phyloP scores from a whole-genome alignment of 2,329 filamentous ascomycete genomes.

The Claviceps quebecensis region DNA sequence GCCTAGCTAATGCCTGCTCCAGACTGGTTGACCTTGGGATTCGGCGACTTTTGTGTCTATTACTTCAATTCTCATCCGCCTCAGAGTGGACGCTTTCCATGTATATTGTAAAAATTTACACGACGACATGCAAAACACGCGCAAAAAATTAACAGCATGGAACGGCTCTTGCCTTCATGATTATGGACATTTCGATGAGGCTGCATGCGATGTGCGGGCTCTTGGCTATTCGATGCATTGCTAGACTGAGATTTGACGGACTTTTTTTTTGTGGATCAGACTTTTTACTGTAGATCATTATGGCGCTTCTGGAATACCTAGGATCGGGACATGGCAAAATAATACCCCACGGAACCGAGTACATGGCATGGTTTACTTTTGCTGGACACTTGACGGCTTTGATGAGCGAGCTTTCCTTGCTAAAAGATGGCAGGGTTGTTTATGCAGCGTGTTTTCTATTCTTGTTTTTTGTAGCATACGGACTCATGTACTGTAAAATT shows the following conservation, averaged over 20 bases:
- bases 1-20: not conserved
- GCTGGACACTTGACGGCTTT: not conserved
- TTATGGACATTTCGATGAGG: too few species aligned
- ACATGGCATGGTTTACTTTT: slow-evolving; percentile 1
- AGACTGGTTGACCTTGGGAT: not conserved
- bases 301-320: slow-evolving; percentile 1
- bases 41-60: not conserved
- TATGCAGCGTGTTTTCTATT: too few species aligned
- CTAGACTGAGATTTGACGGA: not conserved
- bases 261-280: not conserved
- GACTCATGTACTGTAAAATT: too few species aligned
- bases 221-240: not conserved
- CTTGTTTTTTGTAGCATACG: too few species aligned
- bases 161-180: not conserved
- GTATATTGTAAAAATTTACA: not conserved
- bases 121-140: not conserved
- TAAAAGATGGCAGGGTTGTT: too few species aligned
- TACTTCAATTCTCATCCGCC: not conserved
- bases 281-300: slow-evolving; percentile 2
- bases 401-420: too few species aligned
- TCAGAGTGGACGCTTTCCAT: not conserved
- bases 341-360: slow-evolving; percentile 4
- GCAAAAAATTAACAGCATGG: not conserved
- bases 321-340: slow-evolving; percentile 1
- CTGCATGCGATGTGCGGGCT: too few species aligned